These are phyloP conservation scores for Epichloe brachyelytri DNA, from an alignment of 2,329 filamentous ascomycete species.

Conservation along the genomic window DNA sequence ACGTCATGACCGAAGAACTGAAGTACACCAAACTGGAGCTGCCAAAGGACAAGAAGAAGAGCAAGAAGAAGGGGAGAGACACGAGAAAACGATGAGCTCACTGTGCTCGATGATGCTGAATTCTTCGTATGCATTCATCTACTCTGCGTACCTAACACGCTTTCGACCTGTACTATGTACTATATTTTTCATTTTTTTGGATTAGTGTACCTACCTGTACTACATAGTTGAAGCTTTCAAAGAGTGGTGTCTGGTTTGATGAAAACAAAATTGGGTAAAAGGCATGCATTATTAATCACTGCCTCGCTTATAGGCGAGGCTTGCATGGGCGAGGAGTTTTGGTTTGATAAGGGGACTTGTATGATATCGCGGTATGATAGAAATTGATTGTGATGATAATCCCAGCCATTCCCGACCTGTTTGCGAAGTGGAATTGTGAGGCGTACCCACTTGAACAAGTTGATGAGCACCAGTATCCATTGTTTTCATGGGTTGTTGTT, in stretches of 20 bases:
- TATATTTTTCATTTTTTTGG: neutral
- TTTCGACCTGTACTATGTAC: neutral
- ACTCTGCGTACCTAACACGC: no score
- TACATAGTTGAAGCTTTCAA: neutral
- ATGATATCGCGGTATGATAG: neutral
- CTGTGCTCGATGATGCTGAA: neutral
- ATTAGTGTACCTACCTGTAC: constrained; percentile 1
- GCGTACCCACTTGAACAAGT: neutral
- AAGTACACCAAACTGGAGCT: constrained; percentile 47
- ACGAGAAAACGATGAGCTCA: constrained; percentile 33
- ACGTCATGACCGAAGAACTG: constrained; percentile 50
- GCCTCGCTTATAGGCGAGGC: neutral
- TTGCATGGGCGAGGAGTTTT: neutral
- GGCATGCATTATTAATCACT: neutral
- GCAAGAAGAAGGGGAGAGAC: constrained; percentile 46
- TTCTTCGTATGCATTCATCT: neutral
- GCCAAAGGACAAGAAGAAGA: constrained; percentile 51
- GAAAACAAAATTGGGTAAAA: neutral
- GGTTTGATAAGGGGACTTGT: neutral
- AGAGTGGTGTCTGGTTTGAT: neutral
- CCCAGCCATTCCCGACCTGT: no score
- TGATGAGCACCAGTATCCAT: no score
- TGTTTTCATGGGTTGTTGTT: no score
- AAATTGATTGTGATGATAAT: no score
- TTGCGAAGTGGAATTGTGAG: neutral